Conservation (phyloP, 2,329 filamentous ascomycete species). For the Geosmithia putterillii region DNA sequence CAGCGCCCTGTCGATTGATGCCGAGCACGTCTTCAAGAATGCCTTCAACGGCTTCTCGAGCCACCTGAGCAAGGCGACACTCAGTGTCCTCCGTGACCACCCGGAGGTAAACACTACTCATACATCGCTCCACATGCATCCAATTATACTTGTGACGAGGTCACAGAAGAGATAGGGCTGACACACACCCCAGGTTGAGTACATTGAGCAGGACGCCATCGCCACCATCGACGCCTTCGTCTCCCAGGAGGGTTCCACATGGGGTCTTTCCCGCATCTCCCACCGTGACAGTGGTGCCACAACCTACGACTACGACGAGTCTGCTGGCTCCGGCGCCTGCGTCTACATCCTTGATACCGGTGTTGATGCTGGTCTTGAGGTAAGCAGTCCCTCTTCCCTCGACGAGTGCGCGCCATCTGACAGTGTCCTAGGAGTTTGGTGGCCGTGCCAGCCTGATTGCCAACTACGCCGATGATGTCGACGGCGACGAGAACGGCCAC, state of each 20-base stretch:
- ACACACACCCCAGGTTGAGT: conserved; percentile 12
- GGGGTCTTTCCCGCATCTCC: conserved; percentile 11
- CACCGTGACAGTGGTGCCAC: conserved; percentile 4
- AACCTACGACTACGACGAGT: conserved; percentile 8
- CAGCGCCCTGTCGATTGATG: conserved; percentile 2
- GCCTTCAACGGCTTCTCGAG: conserved; percentile 6
- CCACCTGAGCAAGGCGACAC: conserved; percentile 4
- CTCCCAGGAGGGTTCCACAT: conserved; percentile 7
- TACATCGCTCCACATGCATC: too few species aligned
- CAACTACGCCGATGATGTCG: conserved; percentile 5
- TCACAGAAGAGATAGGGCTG: background rate
- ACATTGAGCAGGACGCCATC: conserved; percentile 20
- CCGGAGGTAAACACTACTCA: conserved; percentile 3
- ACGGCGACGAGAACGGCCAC: conserved; percentile 22
- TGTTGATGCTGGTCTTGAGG: conserved; percentile 10
- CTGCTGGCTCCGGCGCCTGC: conserved; percentile 10
- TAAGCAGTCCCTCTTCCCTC: conserved; percentile 8
- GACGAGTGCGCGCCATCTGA: background rate
- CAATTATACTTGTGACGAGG: background rate
- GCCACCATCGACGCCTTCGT: conserved; percentile 7
- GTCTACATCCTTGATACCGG: conserved; percentile 13
- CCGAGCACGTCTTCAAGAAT: conserved; percentile 7
- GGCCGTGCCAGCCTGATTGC: conserved; percentile 7
- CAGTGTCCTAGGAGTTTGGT: conserved; percentile 7
- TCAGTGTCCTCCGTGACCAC: conserved; percentile 6